These are phyloP conservation scores for Elsinoe necatrix DNA, from an alignment of 2,329 filamentous ascomycete genomes.

Conservation along the genomic window DNA sequence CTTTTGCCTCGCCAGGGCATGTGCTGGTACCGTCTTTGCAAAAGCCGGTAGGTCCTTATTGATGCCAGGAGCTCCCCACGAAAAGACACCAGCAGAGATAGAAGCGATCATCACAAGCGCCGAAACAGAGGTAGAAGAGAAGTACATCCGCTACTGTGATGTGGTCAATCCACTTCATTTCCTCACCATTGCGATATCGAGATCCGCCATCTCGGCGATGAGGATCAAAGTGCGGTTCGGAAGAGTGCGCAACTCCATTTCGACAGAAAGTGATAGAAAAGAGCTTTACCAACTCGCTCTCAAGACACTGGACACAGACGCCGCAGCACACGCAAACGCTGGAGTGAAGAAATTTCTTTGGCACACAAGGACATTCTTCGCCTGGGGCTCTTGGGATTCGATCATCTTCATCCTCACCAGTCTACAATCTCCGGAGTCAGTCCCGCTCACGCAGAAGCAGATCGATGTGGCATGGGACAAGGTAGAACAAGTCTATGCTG, in stretches of 20 bases:
- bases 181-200: slow-evolving; percentile 37
- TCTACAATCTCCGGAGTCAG: slow-evolving; percentile 22
- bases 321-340: slow-evolving; percentile 33
- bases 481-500: slow-evolving; percentile 36
- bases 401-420: slow-evolving; percentile 31
- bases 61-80: slow-evolving; percentile 17
- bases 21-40: slow-evolving; percentile 35
- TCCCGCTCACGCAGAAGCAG: slow-evolving; percentile 21
- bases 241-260: slow-evolving; percentile 26
- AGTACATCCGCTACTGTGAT: slow-evolving; percentile 40
- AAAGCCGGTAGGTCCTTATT: slow-evolving; percentile 22
- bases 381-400: slow-evolving; percentile 39
- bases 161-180: slow-evolving; percentile 36
- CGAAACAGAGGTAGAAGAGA: slow-evolving; percentile 35
- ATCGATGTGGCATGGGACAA: slow-evolving; percentile 38
- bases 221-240: slow-evolving; percentile 41
- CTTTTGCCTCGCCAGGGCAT: slow-evolving; percentile 37
- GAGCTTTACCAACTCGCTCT: slow-evolving; percentile 35
- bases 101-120: slow-evolving; percentile 32
- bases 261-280: slow-evolving; percentile 31
- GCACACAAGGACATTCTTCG: slow-evolving; percentile 45
- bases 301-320: slow-evolving; percentile 36
- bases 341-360: slow-evolving; percentile 42
- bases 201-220: slow-evolving; percentile 37
- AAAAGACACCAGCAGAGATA: slow-evolving; percentile 18